These are phyloP conservation scores for Aegilops sharonensis DNA, from an alignment of 176 grass and related monocot genomes.

Conservation along the genomic window DNA sequence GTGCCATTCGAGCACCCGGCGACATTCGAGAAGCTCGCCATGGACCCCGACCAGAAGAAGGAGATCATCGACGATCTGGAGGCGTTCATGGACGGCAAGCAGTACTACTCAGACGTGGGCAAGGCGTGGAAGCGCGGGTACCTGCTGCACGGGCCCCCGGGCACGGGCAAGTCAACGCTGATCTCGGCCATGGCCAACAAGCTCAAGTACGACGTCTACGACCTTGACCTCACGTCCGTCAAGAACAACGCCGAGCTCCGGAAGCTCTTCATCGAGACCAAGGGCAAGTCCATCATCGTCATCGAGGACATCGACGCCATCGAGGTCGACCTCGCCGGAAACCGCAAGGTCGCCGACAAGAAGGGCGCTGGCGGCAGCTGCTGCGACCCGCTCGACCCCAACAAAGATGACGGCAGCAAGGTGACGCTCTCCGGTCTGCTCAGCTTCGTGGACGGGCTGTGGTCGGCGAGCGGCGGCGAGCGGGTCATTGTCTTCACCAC, in stretches of 20 bases:
- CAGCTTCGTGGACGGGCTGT: no score
- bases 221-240: constrained; percentile 46
- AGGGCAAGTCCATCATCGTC: constrained; percentile 63
- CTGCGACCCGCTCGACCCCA: neutral
- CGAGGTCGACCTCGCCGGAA: constrained; percentile 36
- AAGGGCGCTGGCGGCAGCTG: neutral
- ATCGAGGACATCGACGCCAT: constrained; percentile 82
- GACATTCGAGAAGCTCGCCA: constrained; percentile 40
- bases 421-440: no score
- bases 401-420: neutral
- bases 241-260: constrained; percentile 42
- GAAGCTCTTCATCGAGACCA: constrained; percentile 50
- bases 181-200: constrained; percentile 47
- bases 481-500: no score
- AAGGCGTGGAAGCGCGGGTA: constrained; percentile 53
- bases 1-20: constrained; percentile 48
- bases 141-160: constrained; percentile 42
- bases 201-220: constrained; percentile 42
- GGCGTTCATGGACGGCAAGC: constrained; percentile 25
- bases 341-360: constrained; percentile 16
- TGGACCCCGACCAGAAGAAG: constrained; percentile 34
- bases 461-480: no score
- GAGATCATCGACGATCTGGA: constrained; percentile 37
- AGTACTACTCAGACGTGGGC: constrained; percentile 38
- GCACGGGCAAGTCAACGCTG: constrained; percentile 53